A percentile compares a stretch with the other conserved stretches of the same genome.
Evolutionary conservation across 495 filamentous ascomycete genomes (phyloP).

Genomic region (Cercophora sp.): DNA sequence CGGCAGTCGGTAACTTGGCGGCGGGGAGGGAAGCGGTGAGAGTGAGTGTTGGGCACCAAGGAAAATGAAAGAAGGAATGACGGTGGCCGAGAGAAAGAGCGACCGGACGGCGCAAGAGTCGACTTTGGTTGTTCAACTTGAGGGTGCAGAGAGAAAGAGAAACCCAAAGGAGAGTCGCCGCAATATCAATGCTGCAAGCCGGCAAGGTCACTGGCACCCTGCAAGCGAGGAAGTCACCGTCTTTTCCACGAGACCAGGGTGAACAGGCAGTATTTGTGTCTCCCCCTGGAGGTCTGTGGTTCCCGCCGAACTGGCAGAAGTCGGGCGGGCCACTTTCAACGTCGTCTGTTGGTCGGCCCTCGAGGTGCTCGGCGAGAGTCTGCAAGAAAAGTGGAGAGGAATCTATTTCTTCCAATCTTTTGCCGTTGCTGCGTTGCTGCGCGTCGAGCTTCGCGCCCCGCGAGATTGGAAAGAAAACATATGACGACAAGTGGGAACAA

Average conservation of each 20-base stretch:
- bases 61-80: neutral
- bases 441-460: conserved; percentile 1
- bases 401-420: conserved; percentile 10
- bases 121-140: too few species aligned
- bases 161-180: neutral
- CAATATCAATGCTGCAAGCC: conserved; percentile 11
- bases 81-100: neutral
- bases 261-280: neutral
- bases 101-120: too few species aligned
- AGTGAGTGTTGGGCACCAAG: too few species aligned
- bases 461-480: conserved; percentile 9
- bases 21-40: neutral
- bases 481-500: conserved; percentile 3
- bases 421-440: conserved; percentile 5
- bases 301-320: neutral
- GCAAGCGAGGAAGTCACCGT: conserved; percentile 10
- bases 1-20: neutral
- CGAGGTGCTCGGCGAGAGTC: neutral
- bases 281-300: neutral
- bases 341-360: conserved; percentile 9
- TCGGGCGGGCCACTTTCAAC: conserved; percentile 4
- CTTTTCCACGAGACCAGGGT: conserved; percentile 8
- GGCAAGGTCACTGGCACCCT: conserved; percentile 5
- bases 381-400: conserved; percentile 9
- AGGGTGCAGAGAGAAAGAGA: conserved; percentile 2